Evolutionary conservation across 169 alveolate species (phyloP), one percentile per base, ranked within the genome.

Genomic region (Blepharisma undulans): DNA sequence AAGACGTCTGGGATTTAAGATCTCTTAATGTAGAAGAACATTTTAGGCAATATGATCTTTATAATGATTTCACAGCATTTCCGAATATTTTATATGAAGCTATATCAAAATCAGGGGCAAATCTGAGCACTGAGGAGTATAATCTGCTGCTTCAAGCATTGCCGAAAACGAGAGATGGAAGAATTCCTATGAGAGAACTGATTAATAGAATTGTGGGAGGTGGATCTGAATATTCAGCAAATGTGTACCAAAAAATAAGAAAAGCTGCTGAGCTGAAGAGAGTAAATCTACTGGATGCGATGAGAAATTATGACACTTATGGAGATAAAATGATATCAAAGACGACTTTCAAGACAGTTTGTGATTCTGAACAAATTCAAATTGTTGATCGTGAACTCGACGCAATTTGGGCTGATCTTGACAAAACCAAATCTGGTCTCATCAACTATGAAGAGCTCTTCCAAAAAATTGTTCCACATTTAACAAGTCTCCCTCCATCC

Each of bases 261-360:
- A 82, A n/a, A 59, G 78, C 33, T 19, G 48, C 60, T 0, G 71
- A 82, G 34, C 6, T 22, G 29, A 82, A 82, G 18, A 34, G 48
- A 32, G 27, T 82, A 2, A 82, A 82, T 74, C 36, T 82, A 12
- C 22, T 48, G 5, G 89, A 82, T 2, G 29, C 22, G 33, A 21
- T 82, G 29, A 32, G 89, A 59, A 7, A 22, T 21, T 59, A 25
- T 30, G 89, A 82, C 76, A 82, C 89, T 82, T 82, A 82, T 30
- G 89, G 89, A 25, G 89, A 82, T 30, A 82, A 82, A 30, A 21
- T 82, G 89, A 32, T 82, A 22, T 33, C 89, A n/a, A 82, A 82
- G 22, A 16, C 77, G 27, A 18, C 8, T 14, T 34, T 82, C 22
- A 48, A 34, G 60, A 72, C 27, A 0, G 34, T 82, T 82, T 59